Conservation (phyloP, 768 basidiomycete species). For the Termitomyces sp. region DNA sequence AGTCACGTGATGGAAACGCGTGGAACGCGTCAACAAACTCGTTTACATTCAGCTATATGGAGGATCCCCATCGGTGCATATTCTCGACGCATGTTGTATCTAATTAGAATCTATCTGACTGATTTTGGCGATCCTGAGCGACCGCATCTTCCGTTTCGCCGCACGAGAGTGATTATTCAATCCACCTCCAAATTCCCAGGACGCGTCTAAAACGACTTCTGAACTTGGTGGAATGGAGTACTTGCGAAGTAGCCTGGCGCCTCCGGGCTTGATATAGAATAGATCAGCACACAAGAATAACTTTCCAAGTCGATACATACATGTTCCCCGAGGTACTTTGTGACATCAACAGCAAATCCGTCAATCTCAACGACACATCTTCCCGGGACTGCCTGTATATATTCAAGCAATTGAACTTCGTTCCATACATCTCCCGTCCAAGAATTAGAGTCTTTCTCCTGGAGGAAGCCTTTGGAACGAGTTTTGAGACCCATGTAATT, state of each 20-base stretch:
- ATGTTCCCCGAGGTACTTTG: constrained; percentile 61
- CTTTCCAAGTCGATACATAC: constrained; percentile 36
- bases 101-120: not conserved
- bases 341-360: constrained; percentile 59
- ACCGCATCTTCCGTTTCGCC: constrained; percentile 45
- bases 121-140: constrained; percentile 45
- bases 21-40: constrained; percentile 7
- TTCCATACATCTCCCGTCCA: constrained; percentile 32
- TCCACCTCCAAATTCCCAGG: constrained; percentile 68
- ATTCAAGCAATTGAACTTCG: constrained; percentile 26
- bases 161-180: constrained; percentile 70
- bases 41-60: not conserved
- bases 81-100: not conserved
- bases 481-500: not conserved
- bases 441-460: not conserved
- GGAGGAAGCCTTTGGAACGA: not conserved
- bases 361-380: constrained; percentile 55
- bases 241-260: not conserved
- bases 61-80: not conserved
- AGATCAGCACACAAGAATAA: not conserved
- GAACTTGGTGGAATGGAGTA: not conserved
- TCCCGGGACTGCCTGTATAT: constrained; percentile 26
- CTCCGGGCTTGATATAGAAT: not conserved
- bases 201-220: constrained; percentile 36
- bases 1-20: constrained; percentile 19